These are phyloP conservation scores for Plasmopara muralis DNA, from an alignment of 352 stramenopile genomes.

Conservation along the genomic window DNA sequence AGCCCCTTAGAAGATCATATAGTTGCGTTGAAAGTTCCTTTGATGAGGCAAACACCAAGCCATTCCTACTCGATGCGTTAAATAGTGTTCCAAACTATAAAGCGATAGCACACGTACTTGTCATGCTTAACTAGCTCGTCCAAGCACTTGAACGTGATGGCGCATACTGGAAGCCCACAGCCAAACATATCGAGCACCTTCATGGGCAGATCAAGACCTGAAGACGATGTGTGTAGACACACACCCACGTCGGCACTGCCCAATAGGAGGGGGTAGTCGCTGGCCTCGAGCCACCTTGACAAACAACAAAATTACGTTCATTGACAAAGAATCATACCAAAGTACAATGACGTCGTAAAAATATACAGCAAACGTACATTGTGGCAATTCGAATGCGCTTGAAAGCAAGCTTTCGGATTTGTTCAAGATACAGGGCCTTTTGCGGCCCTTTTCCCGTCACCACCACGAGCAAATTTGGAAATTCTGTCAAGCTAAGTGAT, in stretches of 20 bases:
- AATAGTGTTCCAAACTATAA: no score
- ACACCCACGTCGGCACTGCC: constrained; percentile 95
- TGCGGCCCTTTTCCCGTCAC: constrained; percentile 98
- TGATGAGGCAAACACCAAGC: constrained; percentile 61
- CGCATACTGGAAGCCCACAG: constrained; percentile 94
- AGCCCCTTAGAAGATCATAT: constrained; percentile 50
- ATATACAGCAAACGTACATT: constrained; percentile 35
- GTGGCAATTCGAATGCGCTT: constrained; percentile 81
- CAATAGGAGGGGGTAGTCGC: constrained; percentile 94
- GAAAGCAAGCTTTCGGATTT: constrained; percentile 67
- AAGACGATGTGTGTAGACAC: constrained; percentile 98
- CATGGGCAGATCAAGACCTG: constrained; percentile 98
- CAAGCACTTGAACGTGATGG: constrained; percentile 94
- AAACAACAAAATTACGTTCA: neutral
- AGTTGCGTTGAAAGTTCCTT: constrained; percentile 53
- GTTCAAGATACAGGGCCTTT: constrained; percentile 85
- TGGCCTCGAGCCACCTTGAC: constrained; percentile 91
- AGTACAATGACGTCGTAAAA: no score
- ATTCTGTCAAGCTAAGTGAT: constrained; percentile 29
- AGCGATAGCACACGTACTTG: constrained; percentile 51
- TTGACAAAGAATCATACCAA: no score
- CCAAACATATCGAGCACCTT: constrained; percentile 99
- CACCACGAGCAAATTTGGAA: constrained; percentile 86
- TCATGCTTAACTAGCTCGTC: constrained; percentile 94
- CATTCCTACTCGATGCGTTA: constrained; percentile 39